A percentile compares a stretch with the other conserved stretches of the same genome.
phyloP scores from a whole-genome alignment of 805 yeast genomes.

The Wickerhamomyces silvicola region DNA sequence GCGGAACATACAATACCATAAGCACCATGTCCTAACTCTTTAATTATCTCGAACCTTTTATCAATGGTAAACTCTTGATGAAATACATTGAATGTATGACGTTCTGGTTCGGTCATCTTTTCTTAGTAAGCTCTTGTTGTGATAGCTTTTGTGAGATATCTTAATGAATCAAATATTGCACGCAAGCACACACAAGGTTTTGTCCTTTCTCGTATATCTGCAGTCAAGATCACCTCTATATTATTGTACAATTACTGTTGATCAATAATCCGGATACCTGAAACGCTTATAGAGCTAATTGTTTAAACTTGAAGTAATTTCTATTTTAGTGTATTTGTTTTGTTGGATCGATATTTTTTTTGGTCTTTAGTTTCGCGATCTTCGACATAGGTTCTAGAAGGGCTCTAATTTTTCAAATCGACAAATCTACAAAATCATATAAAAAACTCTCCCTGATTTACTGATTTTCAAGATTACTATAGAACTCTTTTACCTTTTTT shows the following conservation, averaged over 20 bases:
- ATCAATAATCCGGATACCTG: too few relatives aligned
- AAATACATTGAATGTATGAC: conserved; percentile 56
- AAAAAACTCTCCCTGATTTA: neutral
- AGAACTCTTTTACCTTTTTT: conserved; percentile 54
- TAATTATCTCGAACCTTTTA: conserved; percentile 77
- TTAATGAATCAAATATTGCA: too few relatives aligned
- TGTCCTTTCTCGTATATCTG: too few relatives aligned
- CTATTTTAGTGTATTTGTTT: too few relatives aligned
- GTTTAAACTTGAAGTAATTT: too few relatives aligned
- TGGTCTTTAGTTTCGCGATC: too few relatives aligned
- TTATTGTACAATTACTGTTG: too few relatives aligned
- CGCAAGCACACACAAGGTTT: too few relatives aligned
- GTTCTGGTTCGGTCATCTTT: conserved; percentile 27
- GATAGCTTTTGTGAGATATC: neutral
- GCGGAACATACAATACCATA: conserved; percentile 97
- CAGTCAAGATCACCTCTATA: too few relatives aligned
- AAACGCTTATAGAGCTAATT: too few relatives aligned
- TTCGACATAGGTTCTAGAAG: too few relatives aligned
- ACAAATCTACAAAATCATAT: neutral
- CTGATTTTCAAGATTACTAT: conserved; percentile 35
- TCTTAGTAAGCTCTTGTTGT: neutral
- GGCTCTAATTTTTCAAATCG: neutral
- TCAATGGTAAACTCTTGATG: conserved; percentile 93
- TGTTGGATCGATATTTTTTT: too few relatives aligned
- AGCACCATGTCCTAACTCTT: conserved; percentile 97